Conservation (phyloP, 2,329 filamentous ascomycete genomes). For the Ophiostoma montium region DNA sequence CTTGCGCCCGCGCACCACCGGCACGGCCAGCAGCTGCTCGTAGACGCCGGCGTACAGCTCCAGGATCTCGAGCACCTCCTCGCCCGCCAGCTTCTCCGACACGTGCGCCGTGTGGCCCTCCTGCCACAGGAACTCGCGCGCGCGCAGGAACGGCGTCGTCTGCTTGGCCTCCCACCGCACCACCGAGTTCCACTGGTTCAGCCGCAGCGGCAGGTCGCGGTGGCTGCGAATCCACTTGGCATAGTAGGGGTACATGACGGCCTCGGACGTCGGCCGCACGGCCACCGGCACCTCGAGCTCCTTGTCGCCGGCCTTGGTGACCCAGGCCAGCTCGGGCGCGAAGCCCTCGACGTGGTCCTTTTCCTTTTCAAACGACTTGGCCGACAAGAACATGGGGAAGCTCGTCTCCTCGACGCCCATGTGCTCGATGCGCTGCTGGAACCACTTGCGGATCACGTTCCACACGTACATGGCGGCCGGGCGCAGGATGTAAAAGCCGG, state of each 20-base stretch:
- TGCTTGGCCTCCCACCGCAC: conserved; percentile 98
- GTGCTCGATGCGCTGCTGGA: conserved; percentile 63
- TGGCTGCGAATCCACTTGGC: conserved; percentile 95
- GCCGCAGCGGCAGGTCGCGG: conserved; percentile 79
- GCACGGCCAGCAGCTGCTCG: conserved; percentile 84
- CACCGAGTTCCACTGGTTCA: conserved; percentile 90
- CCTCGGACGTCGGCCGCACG: conserved; percentile 54
- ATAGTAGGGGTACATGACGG: conserved; percentile 93
- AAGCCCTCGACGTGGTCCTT: conserved; percentile 99
- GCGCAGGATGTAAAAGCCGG: conserved; percentile 92
- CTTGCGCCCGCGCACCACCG: conserved; percentile 85
- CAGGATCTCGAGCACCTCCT: conserved; percentile 85
- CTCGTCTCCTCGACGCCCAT: conserved; percentile 92
- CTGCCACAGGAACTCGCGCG: conserved; percentile 95
- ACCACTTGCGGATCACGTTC: conserved; percentile 53
- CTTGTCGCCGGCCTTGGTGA: conserved; percentile 78
- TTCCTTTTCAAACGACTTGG: conserved; percentile 74
- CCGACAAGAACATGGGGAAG: conserved; percentile 90
- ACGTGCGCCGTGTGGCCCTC: conserved; percentile 87
- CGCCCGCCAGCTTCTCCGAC: conserved; percentile 63
- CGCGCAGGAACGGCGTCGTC: conserved; percentile 71
- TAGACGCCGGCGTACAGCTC: conserved; percentile 88
- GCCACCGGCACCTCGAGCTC: conserved; percentile 71
- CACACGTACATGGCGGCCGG: conserved; percentile 47
- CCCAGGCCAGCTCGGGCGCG: conserved; percentile 81